Evolutionary conservation across 73 alveolate species (phyloP).

Genomic region (Paramecium sexaurelia): DNA sequence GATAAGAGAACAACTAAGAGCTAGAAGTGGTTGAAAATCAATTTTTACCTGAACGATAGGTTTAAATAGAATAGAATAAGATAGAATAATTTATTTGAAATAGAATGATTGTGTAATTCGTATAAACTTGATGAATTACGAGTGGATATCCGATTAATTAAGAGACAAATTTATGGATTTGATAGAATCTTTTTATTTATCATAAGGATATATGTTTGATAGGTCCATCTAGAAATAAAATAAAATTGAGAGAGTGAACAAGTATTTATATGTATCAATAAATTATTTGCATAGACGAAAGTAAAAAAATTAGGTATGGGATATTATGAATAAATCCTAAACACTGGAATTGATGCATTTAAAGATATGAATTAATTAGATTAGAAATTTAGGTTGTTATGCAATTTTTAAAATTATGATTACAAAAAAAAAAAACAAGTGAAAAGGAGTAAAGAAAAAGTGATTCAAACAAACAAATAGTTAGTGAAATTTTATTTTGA

Average conservation of each 20-base stretch:
- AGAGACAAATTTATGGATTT: too few species aligned
- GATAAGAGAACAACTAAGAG: too few species aligned
- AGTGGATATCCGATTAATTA: too few species aligned
- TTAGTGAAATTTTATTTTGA: background rate
- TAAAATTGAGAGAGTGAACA: background rate
- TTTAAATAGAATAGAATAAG: too few species aligned
- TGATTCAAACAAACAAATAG: background rate
- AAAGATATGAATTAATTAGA: too few species aligned
- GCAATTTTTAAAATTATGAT: background rate
- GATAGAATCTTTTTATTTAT: too few species aligned
- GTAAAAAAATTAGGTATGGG: background rate
- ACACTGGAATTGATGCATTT: background rate
- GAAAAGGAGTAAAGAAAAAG: background rate
- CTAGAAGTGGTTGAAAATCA: too few species aligned
- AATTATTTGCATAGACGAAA: background rate
- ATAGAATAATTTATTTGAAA: too few species aligned
- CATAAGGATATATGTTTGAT: too few species aligned
- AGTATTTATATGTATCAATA: background rate
- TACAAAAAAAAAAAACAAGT: background rate
- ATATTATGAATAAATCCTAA: background rate
- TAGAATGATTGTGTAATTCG: too few species aligned
- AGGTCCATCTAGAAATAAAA: too few species aligned
- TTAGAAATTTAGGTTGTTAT: background rate
- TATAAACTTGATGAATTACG: too few species aligned
- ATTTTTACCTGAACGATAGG: background rate